Base-by-base conservation (phyloP, 2,329 filamentous ascomycete genomes). In the Sporothrix schenckii region DNA sequence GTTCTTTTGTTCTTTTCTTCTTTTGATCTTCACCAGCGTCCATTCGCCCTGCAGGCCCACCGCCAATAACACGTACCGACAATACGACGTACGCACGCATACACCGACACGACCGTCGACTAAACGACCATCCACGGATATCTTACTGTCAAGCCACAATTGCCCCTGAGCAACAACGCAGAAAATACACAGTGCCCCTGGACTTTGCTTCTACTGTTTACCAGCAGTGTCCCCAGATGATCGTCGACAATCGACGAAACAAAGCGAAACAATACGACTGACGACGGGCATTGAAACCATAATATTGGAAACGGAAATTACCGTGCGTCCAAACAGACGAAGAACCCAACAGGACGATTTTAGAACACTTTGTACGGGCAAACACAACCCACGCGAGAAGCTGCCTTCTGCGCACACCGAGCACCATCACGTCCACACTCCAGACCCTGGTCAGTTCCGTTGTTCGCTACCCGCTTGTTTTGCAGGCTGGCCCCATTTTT, bases 381-480 rank as follows among this genome's bases (percentile, higher is more conserved):
- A 19, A 19, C 27, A 39, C 54, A 19, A 53, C 21, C 16, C 54
- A 58, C 56, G 56, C 56, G 58, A 61, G n/a, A 24, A 44, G 58
- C 58, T 61, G 34, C 58, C 58, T 27, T 61, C 34, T 47, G n/a
- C 21, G 13, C 39, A 44, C 34, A 61, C 39, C 34, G 56, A 60
- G 34, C 11, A 61, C n/a, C 10, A 21, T n/a, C 1, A n/a, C n/a
- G 14, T 58, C 7, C 14, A 6, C 14, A 21, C 58, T 27, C 11
- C 39, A 63, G n/a, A 47, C 58, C 58, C 58, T 63, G 44, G 61
- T 65, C 61, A 65, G 41, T 49, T 44, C 58, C 16, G 39, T 16
- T 47, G 41, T 30, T 24, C 44, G 24, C 44, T 65, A 30, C 44
- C 24, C 61, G 61, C 61, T 19, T 49, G 14, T 13, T 65, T 34